Percentiles rank a stretch among this genome's conserved stretches.
phyloP scores from a whole-genome alignment of 2,329 filamentous ascomycete species.

The Incumbomyces lentus region DNA sequence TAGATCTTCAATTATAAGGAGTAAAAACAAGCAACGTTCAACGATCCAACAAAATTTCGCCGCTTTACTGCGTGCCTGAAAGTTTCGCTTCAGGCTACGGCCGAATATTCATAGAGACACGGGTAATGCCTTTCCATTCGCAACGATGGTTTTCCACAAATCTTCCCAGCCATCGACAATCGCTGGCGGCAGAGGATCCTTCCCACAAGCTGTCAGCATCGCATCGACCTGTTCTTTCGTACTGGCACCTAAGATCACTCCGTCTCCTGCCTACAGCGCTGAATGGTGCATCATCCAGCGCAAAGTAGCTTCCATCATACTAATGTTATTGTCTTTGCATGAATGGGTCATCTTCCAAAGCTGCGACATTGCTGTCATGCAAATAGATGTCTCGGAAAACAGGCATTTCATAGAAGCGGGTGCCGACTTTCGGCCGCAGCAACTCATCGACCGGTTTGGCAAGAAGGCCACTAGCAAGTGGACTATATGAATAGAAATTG shows the following conservation, averaged over 20 bases:
- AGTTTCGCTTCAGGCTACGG: too few species aligned
- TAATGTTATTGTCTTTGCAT: conserved; percentile 15
- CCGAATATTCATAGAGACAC: too few species aligned
- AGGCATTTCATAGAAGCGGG: conserved; percentile 22
- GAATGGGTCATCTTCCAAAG: conserved; percentile 22
- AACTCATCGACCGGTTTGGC: conserved; percentile 22
- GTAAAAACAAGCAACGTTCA: too few species aligned
- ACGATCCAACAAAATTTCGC: too few species aligned
- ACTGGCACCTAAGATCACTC: conserved; percentile 28
- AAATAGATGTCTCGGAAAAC: conserved; percentile 20
- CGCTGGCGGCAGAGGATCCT: conserved; percentile 23
- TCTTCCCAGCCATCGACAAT: conserved; percentile 15
- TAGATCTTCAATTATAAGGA: too few species aligned
- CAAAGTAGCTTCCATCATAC: conserved; percentile 26
- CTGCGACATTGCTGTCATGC: conserved; percentile 23
- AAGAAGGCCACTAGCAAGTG: conserved; percentile 27
- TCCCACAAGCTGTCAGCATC: conserved; percentile 22
- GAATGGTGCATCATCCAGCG: conserved; percentile 28
- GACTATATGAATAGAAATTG: conserved; percentile 20
- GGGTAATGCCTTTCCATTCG: neutral
- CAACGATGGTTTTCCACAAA: conserved; percentile 18
- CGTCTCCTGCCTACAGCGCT: conserved; percentile 21
- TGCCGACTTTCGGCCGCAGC: conserved; percentile 21
- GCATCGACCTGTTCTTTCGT: conserved; percentile 23
- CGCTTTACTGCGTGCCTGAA: too few species aligned